These are phyloP conservation scores for Heliamphora exappendiculata DNA, from an alignment of 148 eudicot genomes.

Conservation along the genomic window DNA sequence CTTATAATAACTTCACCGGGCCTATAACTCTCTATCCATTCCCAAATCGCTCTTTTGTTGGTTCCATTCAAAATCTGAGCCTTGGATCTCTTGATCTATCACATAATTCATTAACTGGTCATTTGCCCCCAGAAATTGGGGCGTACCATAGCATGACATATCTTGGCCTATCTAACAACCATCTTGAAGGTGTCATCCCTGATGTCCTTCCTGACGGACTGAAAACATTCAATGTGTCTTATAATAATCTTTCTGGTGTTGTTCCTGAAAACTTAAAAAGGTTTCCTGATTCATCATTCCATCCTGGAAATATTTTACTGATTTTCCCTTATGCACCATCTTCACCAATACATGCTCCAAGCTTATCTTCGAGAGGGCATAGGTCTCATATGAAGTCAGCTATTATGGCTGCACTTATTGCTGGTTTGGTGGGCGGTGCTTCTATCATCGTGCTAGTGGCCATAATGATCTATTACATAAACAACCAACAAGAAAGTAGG, in stretches of 20 bases:
- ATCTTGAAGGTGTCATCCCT: slow-evolving; percentile 52
- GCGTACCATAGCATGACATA: slow-evolving; percentile 30
- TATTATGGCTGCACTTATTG: slow-evolving; percentile 39
- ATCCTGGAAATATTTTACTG: slow-evolving; percentile 58
- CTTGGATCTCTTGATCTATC: slow-evolving; percentile 40
- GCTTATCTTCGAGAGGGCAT: slow-evolving; percentile 17
- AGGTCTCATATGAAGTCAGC: slow-evolving; percentile 28
- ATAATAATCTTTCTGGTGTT: slow-evolving; percentile 58
- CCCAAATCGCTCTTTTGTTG: background rate
- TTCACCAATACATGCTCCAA: slow-evolving; percentile 24
- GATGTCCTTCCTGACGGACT: slow-evolving; percentile 41
- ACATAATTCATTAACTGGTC: slow-evolving; percentile 40
- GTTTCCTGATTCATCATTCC: slow-evolving; percentile 55
- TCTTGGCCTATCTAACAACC: slow-evolving; percentile 55
- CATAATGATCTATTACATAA: slow-evolving; percentile 35
- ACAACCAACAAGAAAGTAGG: slow-evolving; percentile 17
- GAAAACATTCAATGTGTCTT: slow-evolving; percentile 40
- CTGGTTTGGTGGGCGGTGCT: slow-evolving; percentile 35
- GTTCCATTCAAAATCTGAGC: slow-evolving; percentile 21
- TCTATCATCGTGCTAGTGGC: slow-evolving; percentile 30
- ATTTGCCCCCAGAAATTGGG: slow-evolving; percentile 39
- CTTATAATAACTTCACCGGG: slow-evolving; percentile 52
- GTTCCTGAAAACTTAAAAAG: slow-evolving; percentile 47
- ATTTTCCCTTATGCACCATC: slow-evolving; percentile 23
- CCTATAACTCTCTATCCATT: slow-evolving; percentile 19